Evolutionary conservation across 768 basidiomycete genomes (phyloP).

Genomic region (Panellus pusillus): DNA sequence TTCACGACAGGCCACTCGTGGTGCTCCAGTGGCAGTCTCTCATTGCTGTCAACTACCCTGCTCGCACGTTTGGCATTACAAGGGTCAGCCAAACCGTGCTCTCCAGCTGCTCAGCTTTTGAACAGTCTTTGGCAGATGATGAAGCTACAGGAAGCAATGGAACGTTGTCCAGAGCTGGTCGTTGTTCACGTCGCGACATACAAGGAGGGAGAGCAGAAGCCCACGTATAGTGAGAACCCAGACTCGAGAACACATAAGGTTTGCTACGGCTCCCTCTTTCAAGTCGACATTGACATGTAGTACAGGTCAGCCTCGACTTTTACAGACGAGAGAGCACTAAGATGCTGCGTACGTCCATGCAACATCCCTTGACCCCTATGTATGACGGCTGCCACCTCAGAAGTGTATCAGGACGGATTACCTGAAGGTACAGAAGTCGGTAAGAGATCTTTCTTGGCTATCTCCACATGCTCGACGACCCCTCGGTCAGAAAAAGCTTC

Average conservation of each 20-base stretch:
- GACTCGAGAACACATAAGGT: slow-evolving; percentile 94
- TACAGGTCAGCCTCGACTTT: slow-evolving; percentile 86
- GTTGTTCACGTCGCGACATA: slow-evolving; percentile 96
- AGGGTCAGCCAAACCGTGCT: slow-evolving; percentile 32
- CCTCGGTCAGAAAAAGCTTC: slow-evolving; percentile 81
- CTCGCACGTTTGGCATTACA: slow-evolving; percentile 91
- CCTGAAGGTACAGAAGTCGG: slow-evolving; percentile 77
- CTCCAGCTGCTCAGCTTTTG: background rate
- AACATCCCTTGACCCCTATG: background rate
- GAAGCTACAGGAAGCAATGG: slow-evolving; percentile 77
- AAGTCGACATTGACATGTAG: background rate
- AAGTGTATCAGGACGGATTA: slow-evolving; percentile 76
- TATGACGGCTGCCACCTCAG: slow-evolving; percentile 9
- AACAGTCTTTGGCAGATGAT: slow-evolving; percentile 48
- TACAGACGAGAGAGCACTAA: slow-evolving; percentile 91
- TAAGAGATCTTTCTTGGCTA: slow-evolving; percentile 30
- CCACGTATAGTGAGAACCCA: slow-evolving; percentile 90
- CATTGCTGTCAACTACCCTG: slow-evolving; percentile 96
- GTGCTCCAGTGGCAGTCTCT: slow-evolving; percentile 86
- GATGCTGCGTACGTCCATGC: slow-evolving; percentile 48
- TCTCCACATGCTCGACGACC: background rate
- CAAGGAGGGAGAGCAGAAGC: slow-evolving; percentile 81
- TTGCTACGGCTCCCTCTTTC: background rate
- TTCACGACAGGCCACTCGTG: slow-evolving; percentile 68
- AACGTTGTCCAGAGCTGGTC: slow-evolving; percentile 80